Conservation (phyloP, 169 alveolate genomes). For the Babesia ovata region DNA sequence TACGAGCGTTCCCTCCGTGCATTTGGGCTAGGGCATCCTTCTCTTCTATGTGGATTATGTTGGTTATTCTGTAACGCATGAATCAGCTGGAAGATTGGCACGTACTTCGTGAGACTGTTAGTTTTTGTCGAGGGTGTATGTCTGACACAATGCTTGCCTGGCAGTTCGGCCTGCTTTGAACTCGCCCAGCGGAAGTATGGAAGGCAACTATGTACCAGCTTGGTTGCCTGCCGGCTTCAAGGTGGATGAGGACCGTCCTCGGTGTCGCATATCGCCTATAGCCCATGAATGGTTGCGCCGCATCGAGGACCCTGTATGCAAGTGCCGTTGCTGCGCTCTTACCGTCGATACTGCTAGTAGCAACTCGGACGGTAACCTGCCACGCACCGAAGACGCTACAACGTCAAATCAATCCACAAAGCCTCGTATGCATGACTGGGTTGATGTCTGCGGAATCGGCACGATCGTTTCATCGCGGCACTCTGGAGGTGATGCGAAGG, state of each 20-base stretch:
- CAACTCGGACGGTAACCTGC: not conserved
- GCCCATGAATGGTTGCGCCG: not conserved
- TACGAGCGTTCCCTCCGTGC: no score
- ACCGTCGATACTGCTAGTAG: not conserved
- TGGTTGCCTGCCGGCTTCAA: not conserved
- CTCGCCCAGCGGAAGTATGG: no score
- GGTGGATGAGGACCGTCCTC: not conserved
- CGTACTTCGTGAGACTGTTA: no score
- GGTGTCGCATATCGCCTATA: not conserved
- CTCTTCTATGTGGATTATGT: no score
- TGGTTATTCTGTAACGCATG: no score
- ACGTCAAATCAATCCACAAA: not conserved
- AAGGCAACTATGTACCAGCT: not conserved
- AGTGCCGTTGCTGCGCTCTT: not conserved
- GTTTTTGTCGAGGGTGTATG: no score
- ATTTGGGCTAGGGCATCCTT: no score
- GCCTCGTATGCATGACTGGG: constrained; percentile 7
- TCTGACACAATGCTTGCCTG: no score
- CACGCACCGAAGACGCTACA: no score
- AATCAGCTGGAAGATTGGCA: no score
- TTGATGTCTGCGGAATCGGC: not conserved
- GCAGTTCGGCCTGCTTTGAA: no score
- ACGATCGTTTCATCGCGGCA: not conserved
- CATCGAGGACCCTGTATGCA: not conserved
- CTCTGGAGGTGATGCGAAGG: not conserved